Percentiles rank a stretch among this genome's conserved stretches.
Conservation (phyloP, 768 basidiomycete species). For the Boletus fagicola region DNA sequence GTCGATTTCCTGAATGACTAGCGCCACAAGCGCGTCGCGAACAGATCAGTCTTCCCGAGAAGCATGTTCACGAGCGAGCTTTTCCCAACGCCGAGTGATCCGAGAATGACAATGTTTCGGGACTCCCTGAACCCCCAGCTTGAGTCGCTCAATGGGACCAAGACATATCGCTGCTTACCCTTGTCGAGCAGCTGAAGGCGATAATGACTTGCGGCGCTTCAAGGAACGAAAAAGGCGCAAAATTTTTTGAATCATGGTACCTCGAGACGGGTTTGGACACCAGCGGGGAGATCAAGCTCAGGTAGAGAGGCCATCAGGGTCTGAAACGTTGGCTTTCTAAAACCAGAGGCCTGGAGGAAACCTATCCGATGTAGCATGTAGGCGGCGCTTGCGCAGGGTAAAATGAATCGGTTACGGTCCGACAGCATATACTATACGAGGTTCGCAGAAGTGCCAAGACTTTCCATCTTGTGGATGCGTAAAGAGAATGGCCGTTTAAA, state of each 20-base stretch:
- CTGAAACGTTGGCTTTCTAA: not conserved
- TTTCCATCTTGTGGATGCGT: not conserved
- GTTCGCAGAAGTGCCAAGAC: not conserved
- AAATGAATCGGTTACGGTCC: not conserved
- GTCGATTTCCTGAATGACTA: too few species aligned
- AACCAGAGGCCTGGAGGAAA: not conserved
- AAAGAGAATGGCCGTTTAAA: not conserved
- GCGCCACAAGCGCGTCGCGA: too few species aligned
- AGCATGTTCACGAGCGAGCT: conserved; percentile 43
- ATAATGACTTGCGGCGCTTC: not conserved
- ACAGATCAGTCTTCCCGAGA: too few species aligned
- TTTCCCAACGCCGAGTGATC: conserved; percentile 35
- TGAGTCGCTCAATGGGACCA: not conserved
- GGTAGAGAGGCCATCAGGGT: not conserved
- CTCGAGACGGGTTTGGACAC: not conserved
- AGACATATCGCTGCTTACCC: conserved; percentile 8
- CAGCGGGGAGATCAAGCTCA: not conserved
- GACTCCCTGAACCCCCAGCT: not conserved
- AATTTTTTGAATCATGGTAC: not conserved
- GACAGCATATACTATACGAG: not conserved
- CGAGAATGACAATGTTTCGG: conserved; percentile 22
- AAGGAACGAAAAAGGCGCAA: not conserved
- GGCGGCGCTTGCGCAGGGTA: not conserved
- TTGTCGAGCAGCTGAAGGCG: not conserved
- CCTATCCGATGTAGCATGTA: not conserved